These are phyloP conservation scores for Aspergillus eucalypticola DNA, from an alignment of 2,329 filamentous ascomycete genomes.

Conservation along the genomic window DNA sequence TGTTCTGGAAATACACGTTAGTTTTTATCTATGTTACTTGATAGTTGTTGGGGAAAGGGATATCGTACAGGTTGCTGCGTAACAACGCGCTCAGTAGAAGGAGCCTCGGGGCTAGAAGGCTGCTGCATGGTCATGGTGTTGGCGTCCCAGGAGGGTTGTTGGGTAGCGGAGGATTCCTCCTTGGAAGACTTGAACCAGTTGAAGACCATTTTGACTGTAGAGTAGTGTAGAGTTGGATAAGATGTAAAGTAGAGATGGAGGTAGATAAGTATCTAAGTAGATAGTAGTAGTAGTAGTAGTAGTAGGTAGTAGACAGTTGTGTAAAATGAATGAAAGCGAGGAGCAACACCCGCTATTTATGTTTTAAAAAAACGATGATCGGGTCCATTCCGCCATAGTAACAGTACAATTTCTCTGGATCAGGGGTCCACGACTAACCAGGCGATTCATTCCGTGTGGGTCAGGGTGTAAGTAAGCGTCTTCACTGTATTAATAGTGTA, in stretches of 20 bases:
- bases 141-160: conserved; percentile 27
- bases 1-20: conserved; percentile 1
- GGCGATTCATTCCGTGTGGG: too few species aligned
- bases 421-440: conserved; percentile 1
- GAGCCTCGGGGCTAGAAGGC: conserved; percentile 26
- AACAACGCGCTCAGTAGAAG: conserved; percentile 21
- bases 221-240: not conserved
- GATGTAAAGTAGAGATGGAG: not conserved
- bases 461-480: too few species aligned
- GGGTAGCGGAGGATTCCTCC: conserved; percentile 16
- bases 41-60: not conserved
- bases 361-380: not conserved
- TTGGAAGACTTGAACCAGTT: conserved; percentile 30
- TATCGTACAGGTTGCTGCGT: conserved; percentile 26
- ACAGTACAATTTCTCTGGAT: not conserved
- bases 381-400: too few species aligned
- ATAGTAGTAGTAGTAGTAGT: too few species aligned
- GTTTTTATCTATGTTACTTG: too few species aligned
- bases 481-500: too few species aligned
- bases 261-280: not conserved
- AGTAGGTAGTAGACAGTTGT: too few species aligned
- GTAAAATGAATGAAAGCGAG: not conserved
- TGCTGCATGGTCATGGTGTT: conserved; percentile 31
- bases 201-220: conserved; percentile 21
- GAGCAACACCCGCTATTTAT: conserved; percentile 1